phyloP scores from a whole-genome alignment of 257 asterid genomes.

The Lavandula angustifolia region DNA sequence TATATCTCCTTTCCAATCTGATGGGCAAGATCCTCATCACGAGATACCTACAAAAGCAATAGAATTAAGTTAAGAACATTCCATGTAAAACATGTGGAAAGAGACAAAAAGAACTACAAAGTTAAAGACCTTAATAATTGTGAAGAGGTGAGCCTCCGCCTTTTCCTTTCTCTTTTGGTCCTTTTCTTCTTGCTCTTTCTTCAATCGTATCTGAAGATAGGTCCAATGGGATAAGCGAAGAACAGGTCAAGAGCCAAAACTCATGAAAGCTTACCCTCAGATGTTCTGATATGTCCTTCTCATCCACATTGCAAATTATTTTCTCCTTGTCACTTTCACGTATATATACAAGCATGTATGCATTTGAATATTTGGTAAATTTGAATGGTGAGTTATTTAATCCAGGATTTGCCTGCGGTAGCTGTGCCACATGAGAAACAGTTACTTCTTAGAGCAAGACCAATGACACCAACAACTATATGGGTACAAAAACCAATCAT shows the following conservation, averaged over 20 bases:
- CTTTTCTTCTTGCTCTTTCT: constrained; percentile 80
- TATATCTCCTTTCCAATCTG: constrained; percentile 80
- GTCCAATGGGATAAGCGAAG: constrained; percentile 26
- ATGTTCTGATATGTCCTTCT: constrained; percentile 84
- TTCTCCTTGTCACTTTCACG: constrained; percentile 80
- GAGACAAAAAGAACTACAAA: constrained; percentile 15
- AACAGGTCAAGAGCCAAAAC: constrained; percentile 20
- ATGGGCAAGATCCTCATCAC: constrained; percentile 66
- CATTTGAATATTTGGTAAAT: constrained; percentile 78
- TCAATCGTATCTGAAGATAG: constrained; percentile 60
- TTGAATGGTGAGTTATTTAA: constrained; percentile 76
- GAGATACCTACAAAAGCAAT: constrained; percentile 61
- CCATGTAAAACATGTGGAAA: constrained; percentile 19
- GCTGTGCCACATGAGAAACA: constrained; percentile 42
- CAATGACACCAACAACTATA: constrained; percentile 22
- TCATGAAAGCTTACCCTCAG: constrained; percentile 56
- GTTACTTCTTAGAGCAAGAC: constrained; percentile 18
- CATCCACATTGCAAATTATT: constrained; percentile 78
- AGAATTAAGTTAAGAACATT: constrained; percentile 9
- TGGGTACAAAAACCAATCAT: constrained; percentile 19
- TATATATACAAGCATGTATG: constrained; percentile 85
- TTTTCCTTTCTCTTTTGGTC: constrained; percentile 77
- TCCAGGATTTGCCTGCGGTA: constrained; percentile 78
- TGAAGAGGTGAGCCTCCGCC: constrained; percentile 84
- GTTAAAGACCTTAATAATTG: constrained; percentile 65